Conservation (phyloP, 2,329 filamentous ascomycete genomes). For the Fusarium praegraminearum region DNA sequence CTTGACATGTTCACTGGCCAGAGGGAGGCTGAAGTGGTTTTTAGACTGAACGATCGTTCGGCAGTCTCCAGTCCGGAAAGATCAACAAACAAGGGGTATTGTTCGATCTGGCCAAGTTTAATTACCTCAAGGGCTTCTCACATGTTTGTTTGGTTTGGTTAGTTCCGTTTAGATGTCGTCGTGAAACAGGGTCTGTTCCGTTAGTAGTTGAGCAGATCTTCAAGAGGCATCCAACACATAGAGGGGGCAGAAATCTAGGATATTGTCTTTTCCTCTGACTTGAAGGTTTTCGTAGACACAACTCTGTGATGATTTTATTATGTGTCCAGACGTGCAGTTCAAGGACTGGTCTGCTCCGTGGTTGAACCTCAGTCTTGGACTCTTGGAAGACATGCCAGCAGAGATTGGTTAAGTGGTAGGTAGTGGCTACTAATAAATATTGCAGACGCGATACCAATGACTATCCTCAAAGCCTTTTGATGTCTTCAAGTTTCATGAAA, state of each 20-base stretch:
- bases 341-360: not conserved
- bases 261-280: not conserved
- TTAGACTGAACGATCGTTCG: conserved; percentile 22
- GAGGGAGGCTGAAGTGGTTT: conserved; percentile 21
- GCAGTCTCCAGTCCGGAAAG: conserved; percentile 28
- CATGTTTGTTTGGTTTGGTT: conserved; percentile 16
- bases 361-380: not conserved
- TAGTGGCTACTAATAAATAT: too few relatives aligned
- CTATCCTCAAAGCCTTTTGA: not conserved
- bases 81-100: conserved; percentile 26
- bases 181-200: conserved; percentile 32
- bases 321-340: too few relatives aligned
- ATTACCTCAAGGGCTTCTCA: conserved; percentile 13
- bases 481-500: not conserved
- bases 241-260: not conserved
- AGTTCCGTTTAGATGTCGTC: conserved; percentile 29
- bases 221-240: conserved; percentile 18
- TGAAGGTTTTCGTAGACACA: not conserved
- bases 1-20: conserved; percentile 14
- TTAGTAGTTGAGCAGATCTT: not conserved
- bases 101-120: conserved; percentile 13
- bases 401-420: too few relatives aligned
- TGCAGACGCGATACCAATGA: too few relatives aligned
- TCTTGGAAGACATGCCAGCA: not conserved
- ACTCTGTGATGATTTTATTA: not conserved